Conservation (phyloP, 2,329 filamentous ascomycete species). For the Nigrograna mackinnonii region DNA sequence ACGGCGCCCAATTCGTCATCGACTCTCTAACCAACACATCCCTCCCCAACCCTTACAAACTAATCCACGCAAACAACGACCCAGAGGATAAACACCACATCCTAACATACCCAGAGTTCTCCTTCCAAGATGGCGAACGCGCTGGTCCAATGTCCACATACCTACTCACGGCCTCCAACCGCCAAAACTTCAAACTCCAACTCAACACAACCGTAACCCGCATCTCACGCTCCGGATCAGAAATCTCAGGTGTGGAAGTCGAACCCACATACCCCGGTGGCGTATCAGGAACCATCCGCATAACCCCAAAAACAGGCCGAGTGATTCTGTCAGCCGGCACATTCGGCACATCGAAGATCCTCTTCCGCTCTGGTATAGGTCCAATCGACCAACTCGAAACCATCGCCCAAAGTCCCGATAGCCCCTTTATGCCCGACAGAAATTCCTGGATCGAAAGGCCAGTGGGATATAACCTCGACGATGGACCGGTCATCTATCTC, state of each 20-base stretch:
- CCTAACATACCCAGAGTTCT: constrained; percentile 64
- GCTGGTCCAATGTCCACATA: constrained; percentile 71
- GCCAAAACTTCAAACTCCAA: constrained; percentile 66
- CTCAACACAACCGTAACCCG: constrained; percentile 65
- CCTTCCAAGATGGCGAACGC: constrained; percentile 65
- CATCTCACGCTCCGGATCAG: constrained; percentile 61
- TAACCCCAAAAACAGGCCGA: constrained; percentile 60
- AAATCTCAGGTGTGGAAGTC: constrained; percentile 66
- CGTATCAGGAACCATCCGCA: constrained; percentile 58
- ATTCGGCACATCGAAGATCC: constrained; percentile 66
- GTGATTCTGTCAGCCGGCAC: constrained; percentile 68
- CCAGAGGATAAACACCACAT: constrained; percentile 61
- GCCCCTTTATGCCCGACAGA: constrained; percentile 38
- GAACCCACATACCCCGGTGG: constrained; percentile 42
- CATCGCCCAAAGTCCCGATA: constrained; percentile 41
- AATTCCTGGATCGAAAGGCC: constrained; percentile 48
- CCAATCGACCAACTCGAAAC: constrained; percentile 48
- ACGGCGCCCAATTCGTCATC: constrained; percentile 63
- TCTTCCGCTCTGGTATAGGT: constrained; percentile 68
- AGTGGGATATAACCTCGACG: constrained; percentile 48
- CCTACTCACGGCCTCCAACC: constrained; percentile 60
- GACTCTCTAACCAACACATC: constrained; percentile 51
- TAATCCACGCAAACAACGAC: constrained; percentile 60
- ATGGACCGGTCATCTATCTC: constrained; percentile 22
- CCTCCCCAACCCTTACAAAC: constrained; percentile 58